Conservation (phyloP, 169 alveolate genomes). For the Cryptosporidium tyzzeri region DNA sequence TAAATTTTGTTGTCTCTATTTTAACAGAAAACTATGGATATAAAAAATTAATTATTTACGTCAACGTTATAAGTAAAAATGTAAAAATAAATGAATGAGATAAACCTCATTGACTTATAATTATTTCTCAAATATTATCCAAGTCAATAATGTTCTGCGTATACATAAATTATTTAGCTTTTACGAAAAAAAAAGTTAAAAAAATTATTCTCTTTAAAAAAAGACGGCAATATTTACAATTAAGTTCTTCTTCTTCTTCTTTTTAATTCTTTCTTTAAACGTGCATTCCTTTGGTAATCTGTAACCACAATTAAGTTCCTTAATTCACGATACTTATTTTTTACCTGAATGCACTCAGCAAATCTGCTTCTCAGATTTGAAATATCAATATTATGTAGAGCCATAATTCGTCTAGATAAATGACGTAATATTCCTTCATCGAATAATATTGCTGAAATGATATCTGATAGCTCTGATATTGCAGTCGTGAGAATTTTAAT, state of each 20-base stretch:
- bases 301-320: neutral
- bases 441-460: neutral
- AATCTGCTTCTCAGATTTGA: neutral
- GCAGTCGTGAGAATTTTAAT: neutral
- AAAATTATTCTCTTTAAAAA: too few relatives aligned
- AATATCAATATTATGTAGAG: neutral
- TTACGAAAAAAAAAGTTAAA: too few relatives aligned
- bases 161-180: too few relatives aligned
- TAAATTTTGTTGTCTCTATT: too few relatives aligned
- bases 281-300: neutral
- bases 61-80: too few relatives aligned
- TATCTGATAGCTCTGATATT: neutral
- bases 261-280: neutral
- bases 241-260: neutral
- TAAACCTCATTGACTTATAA: too few relatives aligned
- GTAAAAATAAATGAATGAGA: too few relatives aligned
- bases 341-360: neutral
- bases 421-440: neutral
- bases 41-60: too few relatives aligned
- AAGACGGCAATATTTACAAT: too few relatives aligned
- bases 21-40: too few relatives aligned
- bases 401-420: neutral
- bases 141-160: too few relatives aligned
- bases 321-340: neutral
- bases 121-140: too few relatives aligned